Percentiles rank a stretch among this genome's conserved stretches.
Evolutionary conservation across 805 yeast genomes (phyloP).

Genomic region (Maudiozyma serrabonitensis): DNA sequence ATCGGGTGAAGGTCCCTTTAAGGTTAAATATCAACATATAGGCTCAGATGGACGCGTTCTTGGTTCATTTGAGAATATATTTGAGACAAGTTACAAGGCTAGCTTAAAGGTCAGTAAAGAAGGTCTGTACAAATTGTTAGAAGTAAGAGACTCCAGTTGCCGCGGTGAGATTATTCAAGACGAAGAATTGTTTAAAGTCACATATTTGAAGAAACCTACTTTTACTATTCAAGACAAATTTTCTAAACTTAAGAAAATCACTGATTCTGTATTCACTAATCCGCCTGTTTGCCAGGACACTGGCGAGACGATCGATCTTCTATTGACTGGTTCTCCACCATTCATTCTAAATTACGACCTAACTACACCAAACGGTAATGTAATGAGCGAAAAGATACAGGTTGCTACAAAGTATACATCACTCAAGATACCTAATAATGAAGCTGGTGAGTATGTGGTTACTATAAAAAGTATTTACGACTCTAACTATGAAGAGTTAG

Average conservation of each 20-base stretch:
- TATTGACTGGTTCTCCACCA: constrained; percentile 51
- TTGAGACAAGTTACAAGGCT: constrained; percentile 26
- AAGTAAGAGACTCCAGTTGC: constrained; percentile 44
- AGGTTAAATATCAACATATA: constrained; percentile 28
- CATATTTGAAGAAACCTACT: constrained; percentile 39
- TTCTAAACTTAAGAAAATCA: constrained; percentile 14
- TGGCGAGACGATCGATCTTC: constrained; percentile 41
- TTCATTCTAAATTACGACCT: constrained; percentile 63
- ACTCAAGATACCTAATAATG: constrained; percentile 34
- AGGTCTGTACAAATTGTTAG: constrained; percentile 39
- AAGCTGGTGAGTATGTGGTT: constrained; percentile 54
- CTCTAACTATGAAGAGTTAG: constrained; percentile 42
- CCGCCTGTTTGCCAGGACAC: constrained; percentile 39
- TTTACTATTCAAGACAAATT: constrained; percentile 33
- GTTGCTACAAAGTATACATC: constrained; percentile 45
- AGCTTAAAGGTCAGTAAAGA: constrained; percentile 32
- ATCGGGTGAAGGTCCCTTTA: constrained; percentile 49
- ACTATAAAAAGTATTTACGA: constrained; percentile 57
- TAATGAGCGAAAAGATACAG: constrained; percentile 32
- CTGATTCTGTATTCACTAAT: constrained; percentile 25
- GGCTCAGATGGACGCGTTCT: constrained; percentile 23
- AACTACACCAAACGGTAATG: constrained; percentile 45
- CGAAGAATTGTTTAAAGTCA: constrained; percentile 30
- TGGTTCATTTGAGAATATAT: constrained; percentile 15
- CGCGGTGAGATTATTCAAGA: constrained; percentile 35